Evolutionary conservation across 805 yeast species (phyloP).

Genomic region (Starmerella roubikii): DNA sequence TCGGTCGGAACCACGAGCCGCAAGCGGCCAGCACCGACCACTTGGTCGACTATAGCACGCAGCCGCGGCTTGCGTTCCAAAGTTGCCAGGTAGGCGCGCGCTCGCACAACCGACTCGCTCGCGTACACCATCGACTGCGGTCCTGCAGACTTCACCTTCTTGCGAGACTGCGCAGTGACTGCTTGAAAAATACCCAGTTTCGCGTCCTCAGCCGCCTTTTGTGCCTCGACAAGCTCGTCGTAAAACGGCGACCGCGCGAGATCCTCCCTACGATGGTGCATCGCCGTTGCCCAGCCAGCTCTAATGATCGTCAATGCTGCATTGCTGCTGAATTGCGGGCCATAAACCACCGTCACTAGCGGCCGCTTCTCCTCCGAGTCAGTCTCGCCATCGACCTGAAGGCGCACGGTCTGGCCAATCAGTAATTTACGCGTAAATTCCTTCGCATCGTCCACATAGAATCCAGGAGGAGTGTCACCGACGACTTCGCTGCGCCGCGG

Average conservation of each 20-base stretch:
- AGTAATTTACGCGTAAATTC: conserved; percentile 57
- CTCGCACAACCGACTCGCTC: conserved; percentile 56
- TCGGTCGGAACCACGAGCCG: conserved; percentile 58
- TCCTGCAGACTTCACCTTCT: conserved; percentile 18
- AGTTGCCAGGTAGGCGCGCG: conserved; percentile 59
- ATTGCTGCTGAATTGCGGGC: conserved; percentile 33
- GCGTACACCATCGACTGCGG: conserved; percentile 62
- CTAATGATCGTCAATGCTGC: conserved; percentile 47
- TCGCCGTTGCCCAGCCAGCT: conserved; percentile 63
- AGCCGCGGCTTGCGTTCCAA: conserved; percentile 52
- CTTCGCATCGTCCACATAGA: conserved; percentile 47
- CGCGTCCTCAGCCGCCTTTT: conserved; percentile 40
- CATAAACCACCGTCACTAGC: conserved; percentile 44
- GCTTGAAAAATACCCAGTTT: conserved; percentile 48
- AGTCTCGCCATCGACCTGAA: conserved; percentile 51
- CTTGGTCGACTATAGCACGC: conserved; percentile 58
- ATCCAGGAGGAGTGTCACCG: conserved; percentile 30
- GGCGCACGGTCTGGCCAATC: conserved; percentile 57
- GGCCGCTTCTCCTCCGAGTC: conserved; percentile 46
- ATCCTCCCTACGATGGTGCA: conserved; percentile 63
- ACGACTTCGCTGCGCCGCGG: conserved; percentile 41
- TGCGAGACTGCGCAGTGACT: conserved; percentile 25
- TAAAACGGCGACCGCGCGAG: conserved; percentile 57
- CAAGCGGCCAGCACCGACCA: conserved; percentile 54
- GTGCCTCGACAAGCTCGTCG: conserved; percentile 64